Conservation (phyloP, 352 stramenopile genomes). For the Nannochloropsis limnetica region DNA sequence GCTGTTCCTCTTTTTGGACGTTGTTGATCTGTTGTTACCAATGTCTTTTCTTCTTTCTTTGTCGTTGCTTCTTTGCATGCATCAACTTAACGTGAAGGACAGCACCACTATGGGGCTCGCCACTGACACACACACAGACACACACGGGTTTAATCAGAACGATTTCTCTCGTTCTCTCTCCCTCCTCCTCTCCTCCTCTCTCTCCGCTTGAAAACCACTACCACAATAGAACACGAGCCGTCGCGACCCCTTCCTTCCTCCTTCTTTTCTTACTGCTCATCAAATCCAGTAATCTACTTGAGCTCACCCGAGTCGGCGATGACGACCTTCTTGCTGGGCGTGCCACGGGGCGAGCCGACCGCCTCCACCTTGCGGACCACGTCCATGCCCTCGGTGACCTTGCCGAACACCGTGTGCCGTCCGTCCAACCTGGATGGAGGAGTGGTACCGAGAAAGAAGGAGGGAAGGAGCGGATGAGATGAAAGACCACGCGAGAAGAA, state of each 20-base stretch:
- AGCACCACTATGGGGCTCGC: too few relatives aligned
- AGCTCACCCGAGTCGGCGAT: conserved; percentile 87
- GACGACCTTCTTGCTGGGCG: conserved; percentile 75
- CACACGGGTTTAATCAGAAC: too few relatives aligned
- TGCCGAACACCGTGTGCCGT: conserved; percentile 71
- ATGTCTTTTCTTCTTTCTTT: too few relatives aligned
- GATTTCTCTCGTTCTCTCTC: too few relatives aligned
- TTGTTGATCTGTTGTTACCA: too few relatives aligned
- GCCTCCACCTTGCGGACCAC: conserved; percentile 91
- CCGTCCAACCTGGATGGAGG: conserved; percentile 39
- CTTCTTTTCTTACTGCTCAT: neutral
- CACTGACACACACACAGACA: too few relatives aligned
- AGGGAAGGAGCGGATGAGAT: neutral
- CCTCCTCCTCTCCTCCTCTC: too few relatives aligned
- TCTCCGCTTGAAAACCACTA: too few relatives aligned
- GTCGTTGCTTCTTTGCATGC: too few relatives aligned
- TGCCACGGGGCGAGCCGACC: conserved; percentile 81
- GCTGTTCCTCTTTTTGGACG: too few relatives aligned
- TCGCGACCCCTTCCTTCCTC: neutral
- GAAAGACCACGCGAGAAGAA: neutral
- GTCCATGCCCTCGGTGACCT: conserved; percentile 87
- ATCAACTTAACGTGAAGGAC: too few relatives aligned
- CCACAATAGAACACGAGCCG: too few relatives aligned
- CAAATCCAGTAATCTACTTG: neutral
- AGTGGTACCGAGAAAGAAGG: neutral